Evolutionary conservation across 805 yeast species (phyloP), one percentile per base, ranked within the genome.

Genomic region (Metschnikowia kofuensis): DNA sequence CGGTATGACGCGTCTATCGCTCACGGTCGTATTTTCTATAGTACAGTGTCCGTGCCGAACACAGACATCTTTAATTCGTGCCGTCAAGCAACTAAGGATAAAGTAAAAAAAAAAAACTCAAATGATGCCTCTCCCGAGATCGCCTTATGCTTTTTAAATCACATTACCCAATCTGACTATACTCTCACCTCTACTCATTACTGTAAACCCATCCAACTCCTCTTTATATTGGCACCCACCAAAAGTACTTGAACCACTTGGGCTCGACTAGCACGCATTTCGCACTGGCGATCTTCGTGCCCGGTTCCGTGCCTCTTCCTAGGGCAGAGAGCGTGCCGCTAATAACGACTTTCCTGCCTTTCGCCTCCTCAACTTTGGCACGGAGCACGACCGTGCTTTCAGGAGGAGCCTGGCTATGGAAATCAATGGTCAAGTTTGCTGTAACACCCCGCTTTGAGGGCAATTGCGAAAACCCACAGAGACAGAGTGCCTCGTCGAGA

Each of bases 381-480:
- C 74, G 73, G 42, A 94, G 66, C 12, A 89, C 72, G 2, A 90
- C 79, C 9, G 84, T 80, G 21, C 84, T 72, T 50, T 82, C 79
- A 0, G 90, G 85, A 2, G 75, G 76, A 0, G 82, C 81, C 36
- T 84, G 86, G 53, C 75, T 77, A 38, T 76, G 75, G 65, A 89
- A 92, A 45, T 85, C 74, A 8, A 92, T 72, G 2, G 77, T 67
- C 38, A 92, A 70, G 44, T 75, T 77, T 0, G 96, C 99, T 0
- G 99, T 92, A 26, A 94, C 96, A 12, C 98, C 99, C 44, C 85
- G 75, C 48, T 82, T 78, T 49, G 83, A 81, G 0, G 98, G 98
- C 11, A 92, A 71, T 28, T 77, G 69, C 3, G 89, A 82, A 63
- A 90, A 92, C 13, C 97, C 98, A 60, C 96, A 87, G 39, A 82